Percentiles rank a stretch among this genome's conserved stretches.
phyloP scores from a whole-genome alignment of 768 basidiomycete species.

The Calocybe cyanea region DNA sequence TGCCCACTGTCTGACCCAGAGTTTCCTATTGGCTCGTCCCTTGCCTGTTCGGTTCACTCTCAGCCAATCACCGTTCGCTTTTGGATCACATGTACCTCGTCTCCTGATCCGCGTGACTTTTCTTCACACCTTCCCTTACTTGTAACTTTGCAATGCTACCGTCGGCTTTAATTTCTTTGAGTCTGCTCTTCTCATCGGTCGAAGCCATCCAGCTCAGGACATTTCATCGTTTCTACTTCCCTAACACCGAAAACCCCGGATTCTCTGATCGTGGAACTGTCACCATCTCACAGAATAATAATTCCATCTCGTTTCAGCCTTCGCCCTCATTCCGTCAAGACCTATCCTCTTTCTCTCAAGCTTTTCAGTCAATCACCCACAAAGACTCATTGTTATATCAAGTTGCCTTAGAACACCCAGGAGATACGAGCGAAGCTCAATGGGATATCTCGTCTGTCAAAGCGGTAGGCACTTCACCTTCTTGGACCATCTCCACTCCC shows the following conservation, averaged over 20 bases:
- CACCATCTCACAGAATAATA: conserved; percentile 28
- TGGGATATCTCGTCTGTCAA: conserved; percentile 64
- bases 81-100: conserved; percentile 9
- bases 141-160: conserved; percentile 4
- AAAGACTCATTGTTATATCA: conserved; percentile 58
- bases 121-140: background rate
- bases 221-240: conserved; percentile 54
- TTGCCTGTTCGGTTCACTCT: conserved; percentile 4
- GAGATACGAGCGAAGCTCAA: conserved; percentile 36
- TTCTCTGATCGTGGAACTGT: conserved; percentile 43
- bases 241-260: conserved; percentile 30
- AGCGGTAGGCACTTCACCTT: conserved; percentile 37
- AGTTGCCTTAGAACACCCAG: conserved; percentile 56
- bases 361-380: conserved; percentile 30
- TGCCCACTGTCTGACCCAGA: conserved; percentile 6
- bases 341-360: conserved; percentile 39
- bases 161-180: conserved; percentile 4
- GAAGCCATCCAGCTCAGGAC: conserved; percentile 24
- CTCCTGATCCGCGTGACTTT: conserved; percentile 5
- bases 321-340: conserved; percentile 43
- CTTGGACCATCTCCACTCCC: conserved; percentile 11
- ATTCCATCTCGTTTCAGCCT: conserved; percentile 33
- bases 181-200: conserved; percentile 9
- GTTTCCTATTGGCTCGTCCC: conserved; percentile 6
- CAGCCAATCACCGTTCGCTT: conserved; percentile 12